Conservation (phyloP, 768 basidiomycete species). For the Kwoniella sp. region DNA sequence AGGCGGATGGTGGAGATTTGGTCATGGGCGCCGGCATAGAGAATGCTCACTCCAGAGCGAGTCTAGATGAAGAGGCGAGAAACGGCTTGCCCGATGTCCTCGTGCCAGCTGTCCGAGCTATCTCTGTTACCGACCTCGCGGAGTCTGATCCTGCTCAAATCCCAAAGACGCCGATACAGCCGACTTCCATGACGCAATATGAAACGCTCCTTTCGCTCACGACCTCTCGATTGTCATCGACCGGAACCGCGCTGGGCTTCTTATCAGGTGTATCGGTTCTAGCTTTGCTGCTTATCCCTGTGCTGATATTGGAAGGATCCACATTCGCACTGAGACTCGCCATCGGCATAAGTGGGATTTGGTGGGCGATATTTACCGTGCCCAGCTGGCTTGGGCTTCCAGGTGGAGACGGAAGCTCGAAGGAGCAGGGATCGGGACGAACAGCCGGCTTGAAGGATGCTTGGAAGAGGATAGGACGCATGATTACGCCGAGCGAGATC, state of each 20-base stretch:
- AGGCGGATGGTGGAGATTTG: background rate
- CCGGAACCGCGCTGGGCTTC: constrained; percentile 85
- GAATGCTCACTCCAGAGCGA: background rate
- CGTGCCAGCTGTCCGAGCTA: constrained; percentile 20
- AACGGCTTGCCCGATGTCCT: constrained; percentile 16
- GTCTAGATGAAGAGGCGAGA: constrained; percentile 13
- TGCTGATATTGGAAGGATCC: constrained; percentile 70
- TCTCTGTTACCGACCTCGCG: constrained; percentile 36
- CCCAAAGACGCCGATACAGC: background rate
- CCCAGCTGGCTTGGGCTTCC: constrained; percentile 79
- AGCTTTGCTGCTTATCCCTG: constrained; percentile 71
- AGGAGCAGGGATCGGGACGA: background rate
- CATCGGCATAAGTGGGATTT: constrained; percentile 78
- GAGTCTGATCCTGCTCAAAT: constrained; percentile 4
- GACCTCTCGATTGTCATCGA: constrained; percentile 79
- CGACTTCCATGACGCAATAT: constrained; percentile 53
- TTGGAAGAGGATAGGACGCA: constrained; percentile 74
- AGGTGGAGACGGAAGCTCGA: constrained; percentile 37
- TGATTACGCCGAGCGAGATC: constrained; percentile 75
- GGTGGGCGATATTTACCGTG: constrained; percentile 83
- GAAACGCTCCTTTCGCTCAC: constrained; percentile 65
- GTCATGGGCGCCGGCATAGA: background rate
- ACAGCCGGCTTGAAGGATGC: constrained; percentile 60
- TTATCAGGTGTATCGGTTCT: constrained; percentile 69
- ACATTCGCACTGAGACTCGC: constrained; percentile 79